Evolutionary conservation across 75 land plant genomes (phyloP).

Genomic region (Selaginella moellendorffii): DNA sequence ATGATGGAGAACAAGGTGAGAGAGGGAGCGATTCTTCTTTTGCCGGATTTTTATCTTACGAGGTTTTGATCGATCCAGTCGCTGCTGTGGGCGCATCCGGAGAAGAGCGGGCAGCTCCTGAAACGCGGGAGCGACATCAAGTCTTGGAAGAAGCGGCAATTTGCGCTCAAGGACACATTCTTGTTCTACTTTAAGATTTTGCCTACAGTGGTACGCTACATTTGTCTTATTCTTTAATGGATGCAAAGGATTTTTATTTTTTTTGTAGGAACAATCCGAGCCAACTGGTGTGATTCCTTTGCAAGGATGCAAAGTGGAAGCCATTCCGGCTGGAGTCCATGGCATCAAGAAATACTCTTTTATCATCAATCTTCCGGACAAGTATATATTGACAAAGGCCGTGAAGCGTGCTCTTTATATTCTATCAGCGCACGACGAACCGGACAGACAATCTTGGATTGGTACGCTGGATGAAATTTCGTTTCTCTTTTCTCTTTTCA

Average conservation of each 20-base stretch:
- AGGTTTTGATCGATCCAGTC: background rate
- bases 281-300: constrained; percentile 13
- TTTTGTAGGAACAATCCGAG: constrained; percentile 8
- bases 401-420: constrained; percentile 10
- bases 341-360: background rate
- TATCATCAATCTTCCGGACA: constrained; percentile 10
- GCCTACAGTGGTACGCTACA: constrained; percentile 8
- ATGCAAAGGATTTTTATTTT: background rate
- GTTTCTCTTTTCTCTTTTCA: background rate
- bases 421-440: constrained; percentile 10
- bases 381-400: background rate
- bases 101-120: constrained; percentile 11
- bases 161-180: constrained; percentile 10
- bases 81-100: constrained; percentile 14
- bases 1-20: background rate
- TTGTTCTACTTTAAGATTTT: constrained; percentile 14
- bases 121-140: constrained; percentile 9
- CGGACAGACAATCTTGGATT: constrained; percentile 14
- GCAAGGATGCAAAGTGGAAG: constrained; percentile 13
- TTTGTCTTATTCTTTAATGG: background rate
- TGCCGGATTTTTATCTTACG: too few relatives aligned
- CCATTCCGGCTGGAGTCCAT: background rate
- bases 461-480: background rate
- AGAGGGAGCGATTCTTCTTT: background rate
- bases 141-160: constrained; percentile 17